These are phyloP conservation scores for Volvox carteri DNA, from an alignment of 163 green algal species.

Conservation along the genomic window DNA sequence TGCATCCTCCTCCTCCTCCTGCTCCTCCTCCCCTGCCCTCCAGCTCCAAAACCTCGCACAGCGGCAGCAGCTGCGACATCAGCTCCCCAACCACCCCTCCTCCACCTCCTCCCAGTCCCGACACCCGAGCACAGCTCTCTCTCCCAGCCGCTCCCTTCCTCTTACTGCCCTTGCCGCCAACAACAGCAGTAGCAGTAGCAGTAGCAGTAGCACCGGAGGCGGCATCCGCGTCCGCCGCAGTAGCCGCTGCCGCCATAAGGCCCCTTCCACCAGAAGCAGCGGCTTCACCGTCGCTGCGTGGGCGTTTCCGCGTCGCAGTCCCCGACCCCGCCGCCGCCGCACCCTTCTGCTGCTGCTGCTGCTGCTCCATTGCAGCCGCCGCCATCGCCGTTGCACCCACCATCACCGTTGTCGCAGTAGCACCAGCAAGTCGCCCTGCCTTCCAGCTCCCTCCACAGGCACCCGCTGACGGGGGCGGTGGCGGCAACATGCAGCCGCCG, in stretches of 20 bases:
- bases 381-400: not conserved
- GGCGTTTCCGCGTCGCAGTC: not conserved
- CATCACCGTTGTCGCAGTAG: too few relatives aligned
- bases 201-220: too few relatives aligned
- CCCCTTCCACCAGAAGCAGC: too few relatives aligned
- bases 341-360: not conserved
- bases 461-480: not conserved
- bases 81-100: too few relatives aligned
- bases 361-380: not conserved
- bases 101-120: too few relatives aligned
- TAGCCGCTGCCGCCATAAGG: too few relatives aligned
- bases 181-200: not conserved
- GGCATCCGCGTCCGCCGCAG: not conserved
- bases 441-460: too few relatives aligned
- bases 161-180: not conserved
- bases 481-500: not conserved
- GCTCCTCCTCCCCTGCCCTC: not conserved
- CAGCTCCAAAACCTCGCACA: slow-evolving; percentile 35
- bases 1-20: too few relatives aligned
- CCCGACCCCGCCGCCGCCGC: not conserved
- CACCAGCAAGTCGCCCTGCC: not conserved
- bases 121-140: not conserved
- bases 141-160: not conserved
- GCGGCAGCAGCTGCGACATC: not conserved
- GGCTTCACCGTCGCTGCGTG: not conserved